Base-by-base conservation (phyloP, 2,329 filamentous ascomycete genomes). In the Trichoderma hamatum region DNA sequence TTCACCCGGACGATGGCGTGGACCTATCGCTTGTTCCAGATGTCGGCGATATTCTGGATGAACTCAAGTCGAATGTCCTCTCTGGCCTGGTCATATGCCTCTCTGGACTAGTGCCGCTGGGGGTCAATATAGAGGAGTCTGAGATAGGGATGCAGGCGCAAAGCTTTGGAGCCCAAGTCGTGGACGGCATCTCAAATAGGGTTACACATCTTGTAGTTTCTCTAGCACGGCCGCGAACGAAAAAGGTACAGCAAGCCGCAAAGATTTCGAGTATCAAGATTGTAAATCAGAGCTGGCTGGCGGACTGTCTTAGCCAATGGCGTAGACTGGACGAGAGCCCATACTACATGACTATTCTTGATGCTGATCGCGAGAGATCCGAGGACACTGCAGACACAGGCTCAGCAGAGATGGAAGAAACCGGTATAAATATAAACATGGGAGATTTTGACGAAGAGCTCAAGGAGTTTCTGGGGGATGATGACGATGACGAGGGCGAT, bases 231-330 rank as follows among this genome's bases (percentile, higher is more conserved):
- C 91, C 91, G 36, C 89, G 94, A 26, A 98, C 96, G 0, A 91
- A 93, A 65, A 99, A 99, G 80, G 93, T 98, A 54, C 90, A 92
- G 59, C 91, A 94, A 78, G 96, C 96, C 0, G 90, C 92, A 16
- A 89, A 90, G 72, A 91, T 93, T 67, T 84, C 91, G 0, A 88
- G 89, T 63, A 92, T 98, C 79, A 94, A 94, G 78, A 97, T 99
- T 69, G 96, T 99, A 59, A 94, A 91, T 73, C 92, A 94, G 65
- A 89, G 93, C 74, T 99, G 96, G 96, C 88, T 99, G 34, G 86
- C 90, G 36, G 91, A 94, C 73, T 96, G 90, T 67, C 88, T 98
- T 72, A 91, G 89, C 30, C 90, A 91, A 77, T 99, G 96, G 96
- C 84, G 87, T 71, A 90, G 88, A 68, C 83, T 96, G 13, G 89